Percentiles rank a stretch among this genome's conserved stretches.
Conservation (phyloP, 768 basidiomycete genomes). For the Pleurotus tuoliensis region DNA sequence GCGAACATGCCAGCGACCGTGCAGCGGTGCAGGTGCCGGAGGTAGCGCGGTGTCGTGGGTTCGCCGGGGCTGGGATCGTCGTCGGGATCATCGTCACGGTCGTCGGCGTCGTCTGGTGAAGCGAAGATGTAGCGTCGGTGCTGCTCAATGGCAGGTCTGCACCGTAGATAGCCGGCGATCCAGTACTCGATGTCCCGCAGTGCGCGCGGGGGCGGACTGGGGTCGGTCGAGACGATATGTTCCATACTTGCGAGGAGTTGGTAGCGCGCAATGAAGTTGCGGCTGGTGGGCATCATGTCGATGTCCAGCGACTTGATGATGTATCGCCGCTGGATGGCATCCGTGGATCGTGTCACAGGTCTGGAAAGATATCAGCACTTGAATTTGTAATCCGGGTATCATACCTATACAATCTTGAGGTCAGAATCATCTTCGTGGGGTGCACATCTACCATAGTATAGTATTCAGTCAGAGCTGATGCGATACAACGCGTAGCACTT, state of each 20-base stretch:
- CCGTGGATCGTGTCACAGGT: background rate
- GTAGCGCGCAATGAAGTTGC: conserved; percentile 49
- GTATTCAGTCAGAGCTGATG: background rate
- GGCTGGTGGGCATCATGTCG: conserved; percentile 35
- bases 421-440: background rate
- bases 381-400: background rate
- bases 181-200: conserved; percentile 49
- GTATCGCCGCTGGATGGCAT: conserved; percentile 31
- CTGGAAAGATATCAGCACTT: background rate
- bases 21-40: conserved; percentile 44
- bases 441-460: background rate
- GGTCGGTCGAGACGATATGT: conserved; percentile 35
- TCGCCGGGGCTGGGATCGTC: conserved; percentile 21
- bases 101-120: conserved; percentile 1
- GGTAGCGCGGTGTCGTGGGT: conserved; percentile 31
- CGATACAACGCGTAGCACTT: conserved; percentile 7
- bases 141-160: conserved; percentile 17
- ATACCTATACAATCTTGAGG: conserved; percentile 13
- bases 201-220: conserved; percentile 23
- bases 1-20: conserved; percentile 52
- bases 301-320: conserved; percentile 43
- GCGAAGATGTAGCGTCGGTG: conserved; percentile 32
- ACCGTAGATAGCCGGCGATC: conserved; percentile 37
- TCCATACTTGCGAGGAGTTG: conserved; percentile 44
- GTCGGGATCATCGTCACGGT: conserved; percentile 18